A percentile compares a stretch with the other conserved stretches of the same genome.
Evolutionary conservation across 2,329 filamentous ascomycete genomes (phyloP).

Genomic region (Aplosporella prunicola): DNA sequence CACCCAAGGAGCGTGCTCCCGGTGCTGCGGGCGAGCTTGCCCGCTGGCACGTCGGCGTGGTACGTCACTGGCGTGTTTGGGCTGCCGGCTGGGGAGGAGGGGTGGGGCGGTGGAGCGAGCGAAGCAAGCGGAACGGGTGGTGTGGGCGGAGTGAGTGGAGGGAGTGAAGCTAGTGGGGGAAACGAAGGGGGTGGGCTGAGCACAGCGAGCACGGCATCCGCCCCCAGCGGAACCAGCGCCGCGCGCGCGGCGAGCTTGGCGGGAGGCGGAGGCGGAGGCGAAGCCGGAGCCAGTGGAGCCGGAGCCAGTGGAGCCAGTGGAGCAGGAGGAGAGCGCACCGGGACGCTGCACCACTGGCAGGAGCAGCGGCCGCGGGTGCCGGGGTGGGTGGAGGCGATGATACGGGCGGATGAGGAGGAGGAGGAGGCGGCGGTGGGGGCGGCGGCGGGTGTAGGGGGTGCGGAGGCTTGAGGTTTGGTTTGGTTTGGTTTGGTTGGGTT

Average conservation of each 20-base stretch:
- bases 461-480: background rate
- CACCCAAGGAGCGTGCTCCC: constrained; percentile 65
- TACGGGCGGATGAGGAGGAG: constrained; percentile 2
- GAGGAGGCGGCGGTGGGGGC: constrained; percentile 20
- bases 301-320: background rate
- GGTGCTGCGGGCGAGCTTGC: constrained; percentile 54
- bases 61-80: constrained; percentile 65
- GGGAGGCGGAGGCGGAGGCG: constrained; percentile 16
- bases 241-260: too few relatives aligned
- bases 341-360: constrained; percentile 6
- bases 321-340: constrained; percentile 6
- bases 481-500: background rate
- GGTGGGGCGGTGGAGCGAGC: too few relatives aligned
- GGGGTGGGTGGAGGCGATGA: constrained; percentile 17
- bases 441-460: constrained; percentile 11
- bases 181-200: too few relatives aligned
- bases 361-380: constrained; percentile 17
- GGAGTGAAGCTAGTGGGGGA: too few relatives aligned
- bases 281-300: constrained; percentile 15
- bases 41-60: constrained; percentile 50
- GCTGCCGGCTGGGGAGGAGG: constrained; percentile 48
- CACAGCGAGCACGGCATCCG: too few relatives aligned
- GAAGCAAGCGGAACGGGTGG: constrained; percentile 25
- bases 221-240: too few relatives aligned
- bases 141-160: too few relatives aligned